phyloP scores from a whole-genome alignment of 495 filamentous ascomycete genomes.

The Aspergillus bridgeri region DNA sequence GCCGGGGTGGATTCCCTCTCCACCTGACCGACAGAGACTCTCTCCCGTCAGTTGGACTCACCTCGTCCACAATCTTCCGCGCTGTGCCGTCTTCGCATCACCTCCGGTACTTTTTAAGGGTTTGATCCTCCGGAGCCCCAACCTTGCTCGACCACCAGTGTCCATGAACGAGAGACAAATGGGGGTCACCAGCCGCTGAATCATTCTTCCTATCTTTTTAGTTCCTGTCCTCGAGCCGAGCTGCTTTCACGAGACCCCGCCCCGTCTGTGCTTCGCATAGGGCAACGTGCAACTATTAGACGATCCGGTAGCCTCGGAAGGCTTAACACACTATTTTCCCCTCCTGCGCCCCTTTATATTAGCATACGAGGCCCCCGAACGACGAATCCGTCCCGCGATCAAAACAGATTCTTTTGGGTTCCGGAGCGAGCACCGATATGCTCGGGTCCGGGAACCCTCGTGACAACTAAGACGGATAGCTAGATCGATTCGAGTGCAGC shows the following conservation, averaged over 20 bases:
- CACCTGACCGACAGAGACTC: conserved; percentile 24
- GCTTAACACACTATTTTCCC: conserved; percentile 17
- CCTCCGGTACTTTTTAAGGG: conserved; percentile 1
- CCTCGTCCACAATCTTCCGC: conserved; percentile 6
- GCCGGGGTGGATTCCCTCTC: conserved; percentile 17
- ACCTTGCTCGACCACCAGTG: neutral
- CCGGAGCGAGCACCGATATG: conserved; percentile 49
- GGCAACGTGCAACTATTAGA: conserved; percentile 27
- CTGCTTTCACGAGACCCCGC: conserved; percentile 24
- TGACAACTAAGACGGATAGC: conserved; percentile 40
- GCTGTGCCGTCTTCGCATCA: conserved; percentile 1
- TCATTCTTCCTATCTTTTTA: conserved; percentile 10
- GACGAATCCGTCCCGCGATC: conserved; percentile 10
- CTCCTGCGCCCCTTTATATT: conserved; percentile 4
- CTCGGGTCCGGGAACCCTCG: conserved; percentile 46
- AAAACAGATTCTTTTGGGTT: conserved; percentile 33
- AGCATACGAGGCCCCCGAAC: conserved; percentile 5
- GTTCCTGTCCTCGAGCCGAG: conserved; percentile 23
- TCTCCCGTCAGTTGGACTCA: conserved; percentile 21
- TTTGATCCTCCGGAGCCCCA: neutral
- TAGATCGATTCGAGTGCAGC: conserved; percentile 36
- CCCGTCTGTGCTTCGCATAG: conserved; percentile 39
- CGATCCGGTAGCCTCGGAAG: conserved; percentile 34
- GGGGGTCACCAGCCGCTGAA: conserved; percentile 15
- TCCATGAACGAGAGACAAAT: conserved; percentile 11